Conservation (phyloP, 73 alveolate species). For the Paraurostyla sp. region DNA sequence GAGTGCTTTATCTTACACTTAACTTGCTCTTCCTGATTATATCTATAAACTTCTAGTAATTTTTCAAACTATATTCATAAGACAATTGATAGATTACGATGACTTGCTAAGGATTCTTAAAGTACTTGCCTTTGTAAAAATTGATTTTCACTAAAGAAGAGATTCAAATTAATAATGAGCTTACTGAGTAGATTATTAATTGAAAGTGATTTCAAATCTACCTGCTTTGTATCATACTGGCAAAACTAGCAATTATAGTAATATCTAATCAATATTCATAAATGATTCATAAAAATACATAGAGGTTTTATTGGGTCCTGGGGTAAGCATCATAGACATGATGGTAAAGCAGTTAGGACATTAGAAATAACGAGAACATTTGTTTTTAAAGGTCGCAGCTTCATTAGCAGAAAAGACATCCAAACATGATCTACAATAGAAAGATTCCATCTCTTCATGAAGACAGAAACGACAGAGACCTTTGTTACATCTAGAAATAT, state of each 20-base stretch:
- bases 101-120: conserved; percentile 39
- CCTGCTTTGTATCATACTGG: conserved; percentile 50
- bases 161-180: background rate
- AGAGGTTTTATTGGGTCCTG: background rate
- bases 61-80: conserved; percentile 23
- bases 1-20: background rate
- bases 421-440: conserved; percentile 70
- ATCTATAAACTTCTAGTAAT: conserved; percentile 38
- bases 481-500: conserved; percentile 51
- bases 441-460: conserved; percentile 77
- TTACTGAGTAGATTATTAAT: conserved; percentile 33
- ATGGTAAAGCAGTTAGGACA: conserved; percentile 73
- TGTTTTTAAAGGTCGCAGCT: conserved; percentile 62
- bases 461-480: conserved; percentile 67
- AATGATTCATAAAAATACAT: background rate
- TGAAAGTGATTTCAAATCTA: conserved; percentile 7
- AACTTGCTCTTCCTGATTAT: conserved; percentile 49
- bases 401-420: conserved; percentile 64
- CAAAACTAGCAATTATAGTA: conserved; percentile 61
- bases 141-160: conserved; percentile 20
- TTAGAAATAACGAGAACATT: conserved; percentile 62
- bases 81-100: background rate
- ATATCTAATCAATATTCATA: background rate
- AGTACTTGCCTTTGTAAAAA: conserved; percentile 51
- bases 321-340: conserved; percentile 46